phyloP scores from a whole-genome alignment of 2,329 filamentous ascomycete genomes.

The Apiospora marii region DNA sequence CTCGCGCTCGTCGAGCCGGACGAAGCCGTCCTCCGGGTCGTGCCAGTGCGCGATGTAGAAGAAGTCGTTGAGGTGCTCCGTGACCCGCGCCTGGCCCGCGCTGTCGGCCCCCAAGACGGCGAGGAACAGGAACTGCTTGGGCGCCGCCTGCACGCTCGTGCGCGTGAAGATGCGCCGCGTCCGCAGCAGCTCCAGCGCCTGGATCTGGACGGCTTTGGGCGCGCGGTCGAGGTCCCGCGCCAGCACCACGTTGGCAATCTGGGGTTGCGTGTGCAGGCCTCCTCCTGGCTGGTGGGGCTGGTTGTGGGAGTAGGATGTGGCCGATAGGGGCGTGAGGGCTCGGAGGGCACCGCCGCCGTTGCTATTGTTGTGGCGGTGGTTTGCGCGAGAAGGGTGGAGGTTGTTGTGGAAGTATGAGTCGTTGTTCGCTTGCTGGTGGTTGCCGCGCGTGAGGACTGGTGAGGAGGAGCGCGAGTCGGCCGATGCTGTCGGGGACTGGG shows the following conservation, averaged over 20 bases:
- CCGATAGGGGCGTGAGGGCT: constrained; percentile 2
- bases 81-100: constrained; percentile 58
- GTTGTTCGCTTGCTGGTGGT: neutral
- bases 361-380: constrained; percentile 27
- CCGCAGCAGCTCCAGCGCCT: constrained; percentile 79
- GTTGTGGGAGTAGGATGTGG: neutral
- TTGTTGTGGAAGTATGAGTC: constrained; percentile 32
- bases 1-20: constrained; percentile 73
- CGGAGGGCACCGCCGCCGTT: constrained; percentile 16
- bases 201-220: constrained; percentile 80
- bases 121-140: constrained; percentile 81
- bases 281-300: constrained; percentile 15
- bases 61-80: constrained; percentile 75
- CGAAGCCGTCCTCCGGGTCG: constrained; percentile 73
- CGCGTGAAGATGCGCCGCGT: constrained; percentile 80
- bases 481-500: constrained; percentile 34
- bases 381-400: constrained; percentile 1
- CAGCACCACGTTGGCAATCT: constrained; percentile 83
- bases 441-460: constrained; percentile 34
- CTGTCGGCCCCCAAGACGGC: constrained; percentile 67
- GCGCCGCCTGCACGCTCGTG: constrained; percentile 75
- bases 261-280: constrained; percentile 11
- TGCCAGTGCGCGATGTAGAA: constrained; percentile 92
- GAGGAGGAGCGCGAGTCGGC: constrained; percentile 35
- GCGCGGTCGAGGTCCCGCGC: constrained; percentile 81